phyloP scores from a whole-genome alignment of 805 yeast genomes.

The Starmerella geochares region DNA sequence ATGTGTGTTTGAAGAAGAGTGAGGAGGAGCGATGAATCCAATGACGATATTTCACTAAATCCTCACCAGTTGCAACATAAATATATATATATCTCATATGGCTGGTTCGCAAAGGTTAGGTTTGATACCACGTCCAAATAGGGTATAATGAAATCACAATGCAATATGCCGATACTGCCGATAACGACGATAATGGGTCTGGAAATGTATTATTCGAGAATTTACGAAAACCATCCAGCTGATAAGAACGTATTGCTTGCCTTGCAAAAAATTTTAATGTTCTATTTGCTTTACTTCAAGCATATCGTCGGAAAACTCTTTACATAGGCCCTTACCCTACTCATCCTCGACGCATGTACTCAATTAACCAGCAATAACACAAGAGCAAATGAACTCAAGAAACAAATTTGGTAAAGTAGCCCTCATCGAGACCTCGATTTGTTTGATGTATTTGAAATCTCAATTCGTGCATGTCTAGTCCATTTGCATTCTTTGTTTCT shows the following conservation, averaged over 20 bases:
- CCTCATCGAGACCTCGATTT: neutral
- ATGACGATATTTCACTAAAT: neutral
- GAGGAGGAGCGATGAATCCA: too few species aligned
- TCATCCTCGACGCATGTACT: neutral
- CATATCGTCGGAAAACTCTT: neutral
- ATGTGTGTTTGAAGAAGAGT: neutral
- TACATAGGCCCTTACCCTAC: neutral
- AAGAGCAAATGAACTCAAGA: neutral
- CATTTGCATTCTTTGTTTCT: neutral
- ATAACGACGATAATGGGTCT: neutral
- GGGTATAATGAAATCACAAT: slow-evolving; percentile 10
- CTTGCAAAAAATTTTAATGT: too few species aligned
- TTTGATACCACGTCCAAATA: neutral
- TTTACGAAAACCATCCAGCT: slow-evolving; percentile 4
- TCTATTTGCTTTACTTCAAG: neutral
- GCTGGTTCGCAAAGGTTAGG: slow-evolving; percentile 11
- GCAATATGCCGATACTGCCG: neutral
- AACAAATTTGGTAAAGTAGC: neutral
- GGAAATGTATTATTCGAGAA: slow-evolving; percentile 14
- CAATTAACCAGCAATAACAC: neutral
- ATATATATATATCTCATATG: slow-evolving; percentile 16
- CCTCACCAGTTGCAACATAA: neutral
- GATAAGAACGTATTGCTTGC: neutral
- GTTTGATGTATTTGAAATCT: neutral
- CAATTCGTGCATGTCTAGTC: neutral